phyloP scores from a whole-genome alignment of 1,284 basidiomycete genomes.

The Agaricales sp. region DNA sequence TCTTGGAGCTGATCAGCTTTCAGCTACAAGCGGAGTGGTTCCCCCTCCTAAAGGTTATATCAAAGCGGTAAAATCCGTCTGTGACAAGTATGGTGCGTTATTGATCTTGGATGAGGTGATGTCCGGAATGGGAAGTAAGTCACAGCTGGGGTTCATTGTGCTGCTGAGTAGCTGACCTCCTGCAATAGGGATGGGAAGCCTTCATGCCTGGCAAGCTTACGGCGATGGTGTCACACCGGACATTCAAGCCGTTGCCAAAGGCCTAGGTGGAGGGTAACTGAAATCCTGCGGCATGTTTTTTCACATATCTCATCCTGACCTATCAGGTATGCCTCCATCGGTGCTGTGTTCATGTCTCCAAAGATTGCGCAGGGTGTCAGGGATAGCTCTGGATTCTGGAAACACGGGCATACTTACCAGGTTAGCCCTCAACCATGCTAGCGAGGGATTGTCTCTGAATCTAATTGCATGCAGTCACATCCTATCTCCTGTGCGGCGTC shows the following conservation, averaged over 20 bases:
- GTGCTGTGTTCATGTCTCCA: slow-evolving; percentile 68
- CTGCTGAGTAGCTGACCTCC: slow-evolving; percentile 4
- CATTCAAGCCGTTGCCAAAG: slow-evolving; percentile 79
- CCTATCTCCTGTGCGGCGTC: slow-evolving; percentile 70
- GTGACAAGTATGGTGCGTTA: slow-evolving; percentile 77
- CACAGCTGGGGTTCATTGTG: not conserved
- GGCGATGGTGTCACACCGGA: slow-evolving; percentile 69
- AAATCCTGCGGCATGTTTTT: no score
- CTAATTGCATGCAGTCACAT: slow-evolving; percentile 29
- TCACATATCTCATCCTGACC: not conserved
- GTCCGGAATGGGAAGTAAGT: slow-evolving; percentile 79
- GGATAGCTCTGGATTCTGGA: slow-evolving; percentile 57
- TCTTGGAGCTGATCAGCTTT: no score
- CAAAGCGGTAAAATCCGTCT: slow-evolving; percentile 78
- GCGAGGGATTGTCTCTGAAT: slow-evolving; percentile 4
- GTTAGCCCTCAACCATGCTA: slow-evolving; percentile 20
- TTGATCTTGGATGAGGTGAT: slow-evolving; percentile 82
- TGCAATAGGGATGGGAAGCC: slow-evolving; percentile 62
- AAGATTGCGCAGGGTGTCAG: slow-evolving; percentile 61
- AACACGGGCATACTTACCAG: slow-evolving; percentile 85
- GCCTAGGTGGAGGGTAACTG: slow-evolving; percentile 65
- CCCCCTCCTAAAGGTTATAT: slow-evolving; percentile 74
- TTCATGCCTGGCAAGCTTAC: slow-evolving; percentile 79
- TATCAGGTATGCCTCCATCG: slow-evolving; percentile 71
- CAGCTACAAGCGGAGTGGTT: slow-evolving; percentile 66